phyloP scores from a whole-genome alignment of 2,329 filamentous ascomycete species.

The Penicillium brevicompactum region DNA sequence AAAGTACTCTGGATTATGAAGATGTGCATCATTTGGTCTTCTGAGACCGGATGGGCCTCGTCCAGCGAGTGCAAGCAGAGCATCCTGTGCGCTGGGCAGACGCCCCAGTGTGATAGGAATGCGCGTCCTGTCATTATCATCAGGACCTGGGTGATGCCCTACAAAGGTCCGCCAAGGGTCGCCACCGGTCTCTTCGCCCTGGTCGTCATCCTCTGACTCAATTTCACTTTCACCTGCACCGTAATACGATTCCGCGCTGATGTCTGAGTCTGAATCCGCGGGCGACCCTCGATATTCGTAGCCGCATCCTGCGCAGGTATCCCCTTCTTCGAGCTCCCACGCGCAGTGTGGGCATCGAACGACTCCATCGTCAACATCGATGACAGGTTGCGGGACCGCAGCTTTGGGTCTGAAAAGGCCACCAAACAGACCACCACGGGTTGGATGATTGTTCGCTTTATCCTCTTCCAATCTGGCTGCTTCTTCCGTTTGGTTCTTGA shows the following conservation, averaged over 20 bases:
- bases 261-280: constrained; percentile 29
- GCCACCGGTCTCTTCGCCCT: no score
- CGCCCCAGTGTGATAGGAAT: no score
- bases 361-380: constrained; percentile 62
- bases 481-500: constrained; percentile 60
- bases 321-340: constrained; percentile 65
- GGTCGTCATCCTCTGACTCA: no score
- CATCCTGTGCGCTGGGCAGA: no score
- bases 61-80: no score
- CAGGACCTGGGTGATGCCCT: no score
- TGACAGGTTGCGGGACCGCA: constrained; percentile 45
- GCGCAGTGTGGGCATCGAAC: constrained; percentile 64
- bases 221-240: constrained; percentile 39
- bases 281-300: constrained; percentile 34
- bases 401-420: constrained; percentile 54
- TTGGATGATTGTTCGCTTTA: constrained; percentile 54
- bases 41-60: not conserved
- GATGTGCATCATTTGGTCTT: not conserved
- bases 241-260: constrained; percentile 50
- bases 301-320: constrained; percentile 57
- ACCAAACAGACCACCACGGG: constrained; percentile 63
- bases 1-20: not conserved
- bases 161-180: no score
- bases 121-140: no score
- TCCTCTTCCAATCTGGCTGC: constrained; percentile 62